Conservation (phyloP, 106 monocot species). For the Triglochin maritima region DNA sequence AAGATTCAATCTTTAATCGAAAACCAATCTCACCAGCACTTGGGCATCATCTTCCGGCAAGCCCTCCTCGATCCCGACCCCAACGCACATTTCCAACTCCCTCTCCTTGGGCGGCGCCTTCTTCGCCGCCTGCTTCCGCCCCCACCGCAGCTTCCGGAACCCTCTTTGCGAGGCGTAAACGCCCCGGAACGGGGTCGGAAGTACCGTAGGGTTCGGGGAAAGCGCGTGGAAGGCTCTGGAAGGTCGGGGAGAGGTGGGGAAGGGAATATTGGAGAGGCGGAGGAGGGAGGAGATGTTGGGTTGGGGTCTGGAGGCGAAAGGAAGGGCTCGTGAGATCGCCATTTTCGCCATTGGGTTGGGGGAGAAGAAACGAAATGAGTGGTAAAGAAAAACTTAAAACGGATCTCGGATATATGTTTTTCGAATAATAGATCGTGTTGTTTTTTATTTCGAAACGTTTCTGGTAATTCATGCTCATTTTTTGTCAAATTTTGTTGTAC, state of each 20-base stretch:
- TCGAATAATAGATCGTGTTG: too few species aligned
- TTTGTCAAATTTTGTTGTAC: too few species aligned
- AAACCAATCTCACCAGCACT: conserved; percentile 39
- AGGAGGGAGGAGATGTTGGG: background rate
- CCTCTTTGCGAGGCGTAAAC: conserved; percentile 44
- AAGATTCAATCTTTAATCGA: background rate
- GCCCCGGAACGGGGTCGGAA: background rate
- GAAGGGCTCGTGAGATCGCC: conserved; percentile 42
- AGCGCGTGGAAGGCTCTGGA: conserved; percentile 2
- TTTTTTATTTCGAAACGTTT: too few species aligned
- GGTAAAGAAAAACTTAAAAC: background rate
- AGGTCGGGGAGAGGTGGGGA: background rate
- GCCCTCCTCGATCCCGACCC: conserved; percentile 61
- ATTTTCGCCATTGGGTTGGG: conserved; percentile 35
- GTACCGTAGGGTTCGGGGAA: background rate
- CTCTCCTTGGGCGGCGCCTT: conserved; percentile 35
- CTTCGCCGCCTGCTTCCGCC: conserved; percentile 27
- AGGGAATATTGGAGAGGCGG: background rate
- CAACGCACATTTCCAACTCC: conserved; percentile 46
- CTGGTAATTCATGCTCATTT: too few species aligned
- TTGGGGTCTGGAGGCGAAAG: conserved; percentile 34
- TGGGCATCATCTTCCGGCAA: conserved; percentile 64
- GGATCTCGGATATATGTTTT: too few species aligned
- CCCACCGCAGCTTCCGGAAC: conserved; percentile 33
- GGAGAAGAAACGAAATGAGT: background rate